A percentile compares a stretch with the other conserved stretches of the same genome.
phyloP scores from a whole-genome alignment of 352 stramenopile species.

The Pythium apleroticum region DNA sequence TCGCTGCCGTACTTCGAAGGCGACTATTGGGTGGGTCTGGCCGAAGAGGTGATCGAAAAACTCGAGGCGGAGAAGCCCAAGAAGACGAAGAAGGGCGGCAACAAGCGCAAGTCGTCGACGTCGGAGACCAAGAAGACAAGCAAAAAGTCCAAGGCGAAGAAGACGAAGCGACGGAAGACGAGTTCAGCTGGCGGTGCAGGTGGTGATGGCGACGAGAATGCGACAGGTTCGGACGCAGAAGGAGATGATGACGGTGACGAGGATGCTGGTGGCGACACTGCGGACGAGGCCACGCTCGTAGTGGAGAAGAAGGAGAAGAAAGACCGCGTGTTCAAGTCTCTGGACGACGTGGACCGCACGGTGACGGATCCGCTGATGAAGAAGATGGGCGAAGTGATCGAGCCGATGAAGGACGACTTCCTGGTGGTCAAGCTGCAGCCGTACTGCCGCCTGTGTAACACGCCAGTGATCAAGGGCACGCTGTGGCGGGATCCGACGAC shows the following conservation, averaged over 20 bases:
- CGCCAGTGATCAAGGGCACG: conserved; percentile 61
- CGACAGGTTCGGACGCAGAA: conserved; percentile 43
- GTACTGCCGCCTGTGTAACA: conserved; percentile 81
- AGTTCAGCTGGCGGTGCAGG: conserved; percentile 11
- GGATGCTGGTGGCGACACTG: conserved; percentile 25
- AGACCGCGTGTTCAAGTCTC: conserved; percentile 37
- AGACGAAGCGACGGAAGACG: conserved; percentile 56
- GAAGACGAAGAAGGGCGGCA: conserved; percentile 50
- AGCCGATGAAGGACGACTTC: conserved; percentile 91
- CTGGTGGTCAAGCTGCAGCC: conserved; percentile 87
- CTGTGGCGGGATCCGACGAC: conserved; percentile 56
- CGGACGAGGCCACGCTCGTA: conserved; percentile 13
- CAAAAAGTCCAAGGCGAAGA: conserved; percentile 83
- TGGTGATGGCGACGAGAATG: conserved; percentile 21
- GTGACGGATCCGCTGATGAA: conserved; percentile 80
- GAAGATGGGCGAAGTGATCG: conserved; percentile 85
- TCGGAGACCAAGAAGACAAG: conserved; percentile 61
- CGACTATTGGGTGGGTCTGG: conserved; percentile 87
- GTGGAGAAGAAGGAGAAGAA: conserved; percentile 24
- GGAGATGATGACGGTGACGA: conserved; percentile 36
- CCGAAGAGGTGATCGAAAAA: conserved; percentile 89
- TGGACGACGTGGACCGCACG: conserved; percentile 65
- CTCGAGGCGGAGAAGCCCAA: conserved; percentile 86
- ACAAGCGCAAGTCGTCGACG: conserved; percentile 53
- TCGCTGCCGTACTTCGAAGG: conserved; percentile 85